Evolutionary conservation across 176 grass and related monocot species (phyloP), one percentile per base, ranked within the genome.

Genomic region (Pontederia paniculata): DNA sequence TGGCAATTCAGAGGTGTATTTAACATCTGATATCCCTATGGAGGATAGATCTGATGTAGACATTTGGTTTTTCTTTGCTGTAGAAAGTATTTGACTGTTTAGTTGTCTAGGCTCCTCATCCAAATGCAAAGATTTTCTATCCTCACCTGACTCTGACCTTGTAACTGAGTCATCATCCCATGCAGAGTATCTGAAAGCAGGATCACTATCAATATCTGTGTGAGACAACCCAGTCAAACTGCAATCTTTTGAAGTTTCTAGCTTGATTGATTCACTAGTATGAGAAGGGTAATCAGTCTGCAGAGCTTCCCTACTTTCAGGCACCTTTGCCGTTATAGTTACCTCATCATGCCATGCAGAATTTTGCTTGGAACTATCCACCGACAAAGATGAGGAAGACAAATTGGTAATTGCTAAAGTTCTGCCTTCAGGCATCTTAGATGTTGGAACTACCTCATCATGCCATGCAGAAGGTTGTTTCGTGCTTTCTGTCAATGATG

Each of bases 321-420:
- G 69, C 23, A 69, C 57, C 79, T 72, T 81, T 56, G 51, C 19
- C 60, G 64, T 46, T 74, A 81, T 70, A 73, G 63, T 55, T 66
- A 74, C 46, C 50, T 89, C 80, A 81, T 90, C 83, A 66, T 90
- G 84, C 86, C 91, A 97, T 18, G 86, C 81, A 71, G 86, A 97
- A 69, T 68, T 74, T 15, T 57, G 65, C 56, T 72, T 74, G 42
- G 43, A 48, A n/a, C n/a, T n/a, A n/a, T n/a, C n/a, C n/a, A n/a
- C n/a, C n/a, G n/a, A n/a, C n/a, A n/a, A n/a, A n/a, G n/a, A n/a
- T n/a, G n/a, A n/a, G n/a, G n/a, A n/a, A n/a, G n/a, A n/a, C n/a
- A n/a, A n/a, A n/a, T n/a, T 64, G 70, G 71, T 54, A 64, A 50
- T 45, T 21, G 1, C 28, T 4, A 53, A 58, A 54, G 72, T 54